These are phyloP conservation scores for Xylariaceae sp. DNA, from an alignment of 2,329 filamentous ascomycete species.

Conservation along the genomic window DNA sequence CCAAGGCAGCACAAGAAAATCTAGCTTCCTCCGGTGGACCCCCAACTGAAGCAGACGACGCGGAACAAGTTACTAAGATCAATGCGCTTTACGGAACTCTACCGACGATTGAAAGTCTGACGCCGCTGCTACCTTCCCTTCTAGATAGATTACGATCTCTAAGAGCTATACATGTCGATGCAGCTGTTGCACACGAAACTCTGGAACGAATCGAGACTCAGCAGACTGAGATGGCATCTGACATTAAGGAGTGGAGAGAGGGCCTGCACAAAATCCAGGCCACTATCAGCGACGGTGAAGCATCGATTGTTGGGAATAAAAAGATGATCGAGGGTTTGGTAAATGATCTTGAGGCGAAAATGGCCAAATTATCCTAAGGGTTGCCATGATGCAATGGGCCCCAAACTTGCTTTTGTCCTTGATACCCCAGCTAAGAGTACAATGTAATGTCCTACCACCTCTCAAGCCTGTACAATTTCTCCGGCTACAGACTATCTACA, in stretches of 20 bases:
- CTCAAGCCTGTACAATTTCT: too few relatives aligned
- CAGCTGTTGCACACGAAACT: constrained; percentile 73
- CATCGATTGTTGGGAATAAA: constrained; percentile 72
- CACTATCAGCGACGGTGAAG: constrained; percentile 66
- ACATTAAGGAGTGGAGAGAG: constrained; percentile 82
- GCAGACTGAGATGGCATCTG: constrained; percentile 76
- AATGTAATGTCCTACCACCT: too few relatives aligned
- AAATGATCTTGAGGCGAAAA: constrained; percentile 74
- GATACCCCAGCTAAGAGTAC: too few relatives aligned
- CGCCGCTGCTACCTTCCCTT: constrained; percentile 78
- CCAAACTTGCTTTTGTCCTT: too few relatives aligned
- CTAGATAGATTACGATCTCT: constrained; percentile 82
- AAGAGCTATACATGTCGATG: constrained; percentile 79
- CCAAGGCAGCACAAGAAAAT: constrained; percentile 58
- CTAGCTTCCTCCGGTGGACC: constrained; percentile 43
- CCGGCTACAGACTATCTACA: too few relatives aligned
- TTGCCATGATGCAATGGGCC: too few relatives aligned
- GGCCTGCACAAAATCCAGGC: constrained; percentile 75
- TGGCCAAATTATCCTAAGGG: constrained; percentile 52
- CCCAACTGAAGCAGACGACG: constrained; percentile 42
- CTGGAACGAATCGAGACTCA: constrained; percentile 72
- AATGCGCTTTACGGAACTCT: constrained; percentile 87
- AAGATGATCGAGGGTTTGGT: constrained; percentile 87
- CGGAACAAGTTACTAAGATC: constrained; percentile 79
- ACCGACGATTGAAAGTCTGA: constrained; percentile 80